Base-by-base conservation (phyloP, 371 early-diverging fungal genomes). In the Syncephalastrum contaminatum region DNA sequence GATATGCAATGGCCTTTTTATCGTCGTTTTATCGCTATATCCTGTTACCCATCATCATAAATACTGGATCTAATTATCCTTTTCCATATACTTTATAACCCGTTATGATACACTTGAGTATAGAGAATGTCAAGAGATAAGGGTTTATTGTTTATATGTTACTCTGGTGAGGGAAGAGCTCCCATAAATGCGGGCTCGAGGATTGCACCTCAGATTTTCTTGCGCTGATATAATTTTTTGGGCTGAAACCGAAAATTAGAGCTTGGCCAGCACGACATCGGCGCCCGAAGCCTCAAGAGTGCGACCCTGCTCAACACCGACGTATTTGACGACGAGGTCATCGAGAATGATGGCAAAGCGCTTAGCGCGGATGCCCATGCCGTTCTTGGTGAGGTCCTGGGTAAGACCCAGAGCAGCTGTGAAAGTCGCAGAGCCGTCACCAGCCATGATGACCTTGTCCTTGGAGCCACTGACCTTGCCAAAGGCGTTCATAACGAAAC, bases 401-500 rank as follows among this genome's bases (percentile, higher is more conserved):
- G 64, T 76, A 58, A 91, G 74, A 24, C 90, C 92, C 15, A 87
- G 69, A 14, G 81, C 79, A 48, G 75, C 66, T 46, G 81, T 72
- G 48, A 89, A 86, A 19, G 77, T 84, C 50, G 84, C 83, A 20
- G 82, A 70, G 41, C 65, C 88, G 52, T 90, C 90, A 25, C 88
- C 82, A 41, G 84, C 83, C 89, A 91, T 89, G 54, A 87, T 68
- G 58, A 87, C 69, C 69, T 82, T 81, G 62, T 78, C 77, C 39
- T 82, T 80, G 58, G 73, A 81, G 8, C 72, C 73, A 25, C 70
- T 65, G 51, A 73, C 71, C 67, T 86, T 82, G 44, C 88, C 92
- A 80, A 89, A 92, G 12, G 90, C 91, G 67, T 87, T 76, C 87
- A 88, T 83, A 42, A 91, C 88, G 60, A 85, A 86, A 22, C 71